These are phyloP conservation scores for Venturia oleaginea DNA, from an alignment of 2,329 filamentous ascomycete genomes.

Conservation along the genomic window DNA sequence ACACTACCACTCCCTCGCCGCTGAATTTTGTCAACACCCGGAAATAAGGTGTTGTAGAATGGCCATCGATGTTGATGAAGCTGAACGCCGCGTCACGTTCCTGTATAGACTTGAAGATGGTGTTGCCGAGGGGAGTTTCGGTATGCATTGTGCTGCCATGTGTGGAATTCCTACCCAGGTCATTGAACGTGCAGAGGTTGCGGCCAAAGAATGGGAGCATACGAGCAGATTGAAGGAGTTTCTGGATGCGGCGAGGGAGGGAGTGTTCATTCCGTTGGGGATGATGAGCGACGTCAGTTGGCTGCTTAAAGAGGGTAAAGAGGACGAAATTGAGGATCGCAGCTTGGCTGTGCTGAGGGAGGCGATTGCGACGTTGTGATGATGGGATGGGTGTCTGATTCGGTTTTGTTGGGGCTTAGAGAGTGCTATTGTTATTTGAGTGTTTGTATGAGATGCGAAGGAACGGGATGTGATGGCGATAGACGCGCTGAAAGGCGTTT, in stretches of 20 bases:
- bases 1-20: constrained; percentile 88
- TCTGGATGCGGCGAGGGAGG: constrained; percentile 76
- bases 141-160: constrained; percentile 99
- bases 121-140: constrained; percentile 91
- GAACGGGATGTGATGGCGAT: neutral
- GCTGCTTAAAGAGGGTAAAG: constrained; percentile 52
- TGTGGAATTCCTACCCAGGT: constrained; percentile 81
- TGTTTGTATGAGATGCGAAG: neutral
- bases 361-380: constrained; percentile 45
- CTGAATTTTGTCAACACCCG: constrained; percentile 82
- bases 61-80: constrained; percentile 88
- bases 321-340: constrained; percentile 34
- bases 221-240: constrained; percentile 85
- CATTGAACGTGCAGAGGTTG: constrained; percentile 77
- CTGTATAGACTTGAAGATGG: constrained; percentile 89
- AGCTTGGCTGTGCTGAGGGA: constrained; percentile 48
- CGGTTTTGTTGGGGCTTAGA: neutral
- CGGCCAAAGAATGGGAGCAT: constrained; percentile 89
- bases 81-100: constrained; percentile 81
- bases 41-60: constrained; percentile 82
- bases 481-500: neutral
- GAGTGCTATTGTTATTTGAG: neutral
- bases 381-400: neutral
- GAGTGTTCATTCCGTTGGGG: constrained; percentile 68
- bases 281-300: constrained; percentile 80